Conservation (phyloP, 2,329 filamentous ascomycete genomes). For the Colletotrichum horii region DNA sequence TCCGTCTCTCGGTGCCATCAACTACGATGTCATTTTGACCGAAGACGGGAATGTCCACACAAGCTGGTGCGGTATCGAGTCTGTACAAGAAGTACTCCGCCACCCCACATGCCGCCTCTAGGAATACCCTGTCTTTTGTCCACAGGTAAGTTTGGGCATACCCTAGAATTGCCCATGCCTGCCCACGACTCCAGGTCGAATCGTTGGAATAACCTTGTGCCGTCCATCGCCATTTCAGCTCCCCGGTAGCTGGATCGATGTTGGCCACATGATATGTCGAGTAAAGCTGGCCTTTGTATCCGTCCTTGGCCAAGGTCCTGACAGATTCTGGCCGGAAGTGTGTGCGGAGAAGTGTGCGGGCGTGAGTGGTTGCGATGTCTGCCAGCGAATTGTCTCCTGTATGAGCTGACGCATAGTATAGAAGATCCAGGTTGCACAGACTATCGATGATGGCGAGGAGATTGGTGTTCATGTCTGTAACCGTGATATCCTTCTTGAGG, state of each 20-base stretch:
- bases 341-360: conserved; percentile 39
- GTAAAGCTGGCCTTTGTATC: conserved; percentile 29
- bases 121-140: conserved; percentile 46
- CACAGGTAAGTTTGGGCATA: conserved; percentile 53
- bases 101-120: conserved; percentile 46
- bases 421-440: conserved; percentile 44
- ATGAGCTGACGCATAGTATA: conserved; percentile 42
- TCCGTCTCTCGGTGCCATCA: background rate
- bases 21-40: accelerated
- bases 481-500: conserved; percentile 31
- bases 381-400: conserved; percentile 31
- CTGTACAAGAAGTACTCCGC: conserved; percentile 52
- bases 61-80: conserved; percentile 32
- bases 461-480: conserved; percentile 31
- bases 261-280: conserved; percentile 51
- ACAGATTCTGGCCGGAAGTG: conserved; percentile 40
- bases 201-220: conserved; percentile 49
- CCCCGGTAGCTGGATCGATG: conserved; percentile 43
- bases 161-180: conserved; percentile 54
- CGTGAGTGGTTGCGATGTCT: conserved; percentile 43
- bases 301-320: background rate
- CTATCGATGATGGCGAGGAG: conserved; percentile 47
- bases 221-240: conserved; percentile 43
- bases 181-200: conserved; percentile 55
- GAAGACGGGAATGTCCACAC: conserved; percentile 24